A percentile compares a stretch with the other conserved stretches of the same genome.
These are phyloP conservation scores for Phytophthora sansomeana DNA, from an alignment of 352 stramenopile species.

Conservation along the genomic window DNA sequence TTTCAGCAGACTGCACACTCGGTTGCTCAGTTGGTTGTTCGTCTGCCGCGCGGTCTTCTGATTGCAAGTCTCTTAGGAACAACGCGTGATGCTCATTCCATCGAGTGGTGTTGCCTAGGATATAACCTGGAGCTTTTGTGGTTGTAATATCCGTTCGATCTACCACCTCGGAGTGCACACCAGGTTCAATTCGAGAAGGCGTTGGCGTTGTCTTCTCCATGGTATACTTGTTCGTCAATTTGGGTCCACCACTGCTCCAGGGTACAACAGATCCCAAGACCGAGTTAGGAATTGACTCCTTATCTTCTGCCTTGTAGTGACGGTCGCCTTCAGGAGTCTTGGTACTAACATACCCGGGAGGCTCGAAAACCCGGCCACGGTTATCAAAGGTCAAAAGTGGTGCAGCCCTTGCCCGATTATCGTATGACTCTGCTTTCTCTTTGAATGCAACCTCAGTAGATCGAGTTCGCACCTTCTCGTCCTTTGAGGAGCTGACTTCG, in stretches of 20 bases:
- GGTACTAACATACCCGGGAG: not conserved
- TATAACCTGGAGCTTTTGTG: not conserved
- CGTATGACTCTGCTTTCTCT: not conserved
- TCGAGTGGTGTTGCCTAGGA: constrained; percentile 1
- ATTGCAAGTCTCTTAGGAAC: constrained; percentile 15
- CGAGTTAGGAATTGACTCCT: not conserved
- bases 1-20: not conserved
- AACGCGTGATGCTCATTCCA: constrained; percentile 5
- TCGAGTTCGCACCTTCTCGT: not conserved
- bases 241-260: not conserved
- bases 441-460: not conserved
- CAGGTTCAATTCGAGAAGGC: not conserved
- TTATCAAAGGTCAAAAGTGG: not conserved
- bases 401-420: not conserved
- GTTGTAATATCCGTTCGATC: not conserved
- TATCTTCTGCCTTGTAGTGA: not conserved
- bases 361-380: not conserved
- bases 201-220: not conserved
- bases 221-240: not conserved
- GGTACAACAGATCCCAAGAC: constrained; percentile 5
- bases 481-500: not conserved
- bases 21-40: not conserved
- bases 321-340: not conserved
- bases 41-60: constrained; percentile 1
- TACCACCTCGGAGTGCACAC: not conserved